Base-by-base conservation (phyloP, 805 yeast species). In the Metschnikowia similis region DNA sequence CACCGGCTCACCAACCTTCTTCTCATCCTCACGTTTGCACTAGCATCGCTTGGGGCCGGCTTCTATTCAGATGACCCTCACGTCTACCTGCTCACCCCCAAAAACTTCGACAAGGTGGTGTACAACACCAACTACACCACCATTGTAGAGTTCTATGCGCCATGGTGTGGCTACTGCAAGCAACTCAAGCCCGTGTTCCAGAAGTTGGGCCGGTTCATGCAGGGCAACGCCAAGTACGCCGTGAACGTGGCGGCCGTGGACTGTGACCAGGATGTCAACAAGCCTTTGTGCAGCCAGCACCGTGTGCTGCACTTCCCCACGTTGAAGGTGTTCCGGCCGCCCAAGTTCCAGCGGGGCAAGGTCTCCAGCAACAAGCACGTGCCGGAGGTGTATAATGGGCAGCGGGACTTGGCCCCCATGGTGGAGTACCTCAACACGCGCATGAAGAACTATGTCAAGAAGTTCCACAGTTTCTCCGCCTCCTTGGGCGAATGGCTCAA, bases 141-240 rank as follows among this genome's bases (percentile, higher is more conserved):
- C 1, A 69, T 90, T 16, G 90, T 89, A 21, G 90, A 90, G 70
- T 91, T 91, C 67, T 91, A 86, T 66, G 97, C 98, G 4, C 97
- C 97, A 35, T 91, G 98, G 98, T 92, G 99, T 72, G 97, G 97
- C 5, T 89, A 92, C 67, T 92, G 99, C 69, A 78, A 83, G 59
- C 77, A 82, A 50, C 71, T 92, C 45, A 80, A 82, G 51, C 84
- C 86, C 3, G 81, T 81, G 1, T 85, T 75, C 66, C 71, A 74
- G 44, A 84, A 84, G 61, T 81, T 84, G 11, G 95, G 87, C 6
- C 80, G 79, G 46, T 65, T 70, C 29, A 70, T 87, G 6, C 77
- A 79, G 29, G 80, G 79, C 6, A 75, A 71, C 40, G 64, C 70
- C 35, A 62, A 70, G 50, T 67, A 80, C 45, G 72, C 75, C 16